Evolutionary conservation across 371 early-diverging fungal species (phyloP).

Genomic region (Capillidium heterosporum): DNA sequence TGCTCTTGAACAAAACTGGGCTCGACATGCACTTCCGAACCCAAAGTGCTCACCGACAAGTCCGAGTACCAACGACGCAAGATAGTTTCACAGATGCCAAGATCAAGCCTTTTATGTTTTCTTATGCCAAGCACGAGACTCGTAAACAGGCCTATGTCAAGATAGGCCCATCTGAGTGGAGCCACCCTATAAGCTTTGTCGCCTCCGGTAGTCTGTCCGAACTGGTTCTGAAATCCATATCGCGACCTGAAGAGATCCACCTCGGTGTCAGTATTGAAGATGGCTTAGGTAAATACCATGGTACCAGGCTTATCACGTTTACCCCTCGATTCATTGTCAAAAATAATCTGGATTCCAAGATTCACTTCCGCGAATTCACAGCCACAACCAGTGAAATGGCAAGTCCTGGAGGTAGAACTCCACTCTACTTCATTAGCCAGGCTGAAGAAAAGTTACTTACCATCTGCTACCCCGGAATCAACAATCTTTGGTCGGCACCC

Average conservation of each 20-base stretch:
- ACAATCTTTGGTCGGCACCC: slow-evolving; percentile 77
- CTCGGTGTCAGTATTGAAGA: slow-evolving; percentile 74
- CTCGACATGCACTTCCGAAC: slow-evolving; percentile 58
- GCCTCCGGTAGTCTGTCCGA: slow-evolving; percentile 79
- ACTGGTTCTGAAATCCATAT: slow-evolving; percentile 38
- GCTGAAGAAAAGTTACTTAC: slow-evolving; percentile 43
- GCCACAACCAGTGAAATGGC: slow-evolving; percentile 28
- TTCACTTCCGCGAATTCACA: slow-evolving; percentile 56
- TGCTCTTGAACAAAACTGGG: slow-evolving; percentile 86
- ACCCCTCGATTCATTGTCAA: slow-evolving; percentile 80
- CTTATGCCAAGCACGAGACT: slow-evolving; percentile 66
- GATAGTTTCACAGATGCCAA: slow-evolving; percentile 16
- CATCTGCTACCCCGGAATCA: slow-evolving; percentile 44
- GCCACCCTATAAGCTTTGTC: slow-evolving; percentile 83
- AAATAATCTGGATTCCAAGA: slow-evolving; percentile 48
- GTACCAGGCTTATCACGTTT: slow-evolving; percentile 75
- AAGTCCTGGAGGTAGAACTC: slow-evolving; percentile 32
- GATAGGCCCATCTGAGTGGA: slow-evolving; percentile 71
- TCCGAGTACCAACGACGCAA: slow-evolving; percentile 51
- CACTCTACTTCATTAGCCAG: slow-evolving; percentile 47
- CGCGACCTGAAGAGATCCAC: slow-evolving; percentile 40
- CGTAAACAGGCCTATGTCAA: slow-evolving; percentile 66
- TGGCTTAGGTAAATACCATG: slow-evolving; percentile 42
- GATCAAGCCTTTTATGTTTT: slow-evolving; percentile 80
- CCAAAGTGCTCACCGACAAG: slow-evolving; percentile 49